Conservation (phyloP, 192 early-diverging fungal genomes). For the Podila epigama region DNA sequence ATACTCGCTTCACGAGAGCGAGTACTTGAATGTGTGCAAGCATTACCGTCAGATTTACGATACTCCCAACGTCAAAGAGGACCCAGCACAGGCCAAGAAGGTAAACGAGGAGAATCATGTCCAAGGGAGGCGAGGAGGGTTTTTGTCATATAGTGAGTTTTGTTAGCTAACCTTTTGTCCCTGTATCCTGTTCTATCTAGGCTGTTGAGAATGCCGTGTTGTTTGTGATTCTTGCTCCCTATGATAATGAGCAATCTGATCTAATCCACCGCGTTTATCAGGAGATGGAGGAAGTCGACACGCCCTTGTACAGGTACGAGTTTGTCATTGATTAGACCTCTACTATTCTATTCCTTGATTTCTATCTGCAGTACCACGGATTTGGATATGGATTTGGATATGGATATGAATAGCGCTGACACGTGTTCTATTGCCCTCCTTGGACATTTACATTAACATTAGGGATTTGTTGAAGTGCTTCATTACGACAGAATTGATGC, state of each 20-base stretch:
- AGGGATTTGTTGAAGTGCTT: constrained; percentile 90
- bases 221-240: constrained; percentile 90
- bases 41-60: constrained; percentile 92
- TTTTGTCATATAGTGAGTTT: too few species aligned
- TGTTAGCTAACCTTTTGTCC: not conserved
- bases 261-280: constrained; percentile 85
- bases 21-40: constrained; percentile 92
- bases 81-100: constrained; percentile 77
- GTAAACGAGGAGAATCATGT: constrained; percentile 39
- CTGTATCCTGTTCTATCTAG: constrained; percentile 29
- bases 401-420: not conserved
- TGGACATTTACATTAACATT: too few species aligned
- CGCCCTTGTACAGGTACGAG: constrained; percentile 74
- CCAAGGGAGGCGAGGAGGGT: not conserved
- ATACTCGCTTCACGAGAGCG: constrained; percentile 88
- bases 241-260: constrained; percentile 96
- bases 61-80: constrained; percentile 80
- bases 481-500: constrained; percentile 91
- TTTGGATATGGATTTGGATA: too few species aligned
- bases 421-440: too few species aligned
- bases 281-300: constrained; percentile 82
- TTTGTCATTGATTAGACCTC: too few species aligned
- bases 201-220: constrained; percentile 82
- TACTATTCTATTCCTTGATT: too few species aligned
- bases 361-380: too few species aligned